Percentiles rank a stretch among this genome's conserved stretches.
Evolutionary conservation across 2,329 filamentous ascomycete species (phyloP).

Genomic region (Ascochyta fabae): DNA sequence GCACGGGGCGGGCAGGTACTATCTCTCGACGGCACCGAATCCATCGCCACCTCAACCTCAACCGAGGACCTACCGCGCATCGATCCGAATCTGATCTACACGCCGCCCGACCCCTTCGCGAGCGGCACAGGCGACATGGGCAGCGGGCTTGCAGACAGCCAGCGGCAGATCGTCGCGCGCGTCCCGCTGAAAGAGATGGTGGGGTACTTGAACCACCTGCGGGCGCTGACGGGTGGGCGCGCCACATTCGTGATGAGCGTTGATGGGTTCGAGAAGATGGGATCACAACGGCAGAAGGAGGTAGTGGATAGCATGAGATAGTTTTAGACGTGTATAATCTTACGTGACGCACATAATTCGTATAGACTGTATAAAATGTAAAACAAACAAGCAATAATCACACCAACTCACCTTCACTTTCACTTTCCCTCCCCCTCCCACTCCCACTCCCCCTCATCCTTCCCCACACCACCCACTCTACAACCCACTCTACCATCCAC

Average conservation of each 20-base stretch:
- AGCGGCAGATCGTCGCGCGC: slow-evolving; percentile 74
- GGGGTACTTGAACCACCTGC: slow-evolving; percentile 86
- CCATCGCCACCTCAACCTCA: slow-evolving; percentile 6
- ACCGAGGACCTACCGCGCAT: slow-evolving; percentile 57
- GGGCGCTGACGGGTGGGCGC: slow-evolving; percentile 86
- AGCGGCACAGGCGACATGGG: slow-evolving; percentile 30
- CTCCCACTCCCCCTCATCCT: no score
- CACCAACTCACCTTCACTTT: no score
- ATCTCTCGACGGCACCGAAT: slow-evolving; percentile 61
- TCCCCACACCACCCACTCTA: background rate
- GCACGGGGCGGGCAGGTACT: slow-evolving; percentile 76
- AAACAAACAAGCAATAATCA: background rate
- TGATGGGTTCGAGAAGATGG: slow-evolving; percentile 74
- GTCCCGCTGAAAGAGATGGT: slow-evolving; percentile 98
- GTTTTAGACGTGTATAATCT: slow-evolving; percentile 16
- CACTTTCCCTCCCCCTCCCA: no score
- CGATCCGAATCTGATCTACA: slow-evolving; percentile 78
- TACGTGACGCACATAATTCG: background rate
- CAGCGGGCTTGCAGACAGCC: slow-evolving; percentile 29
- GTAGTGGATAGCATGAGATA: slow-evolving; percentile 53
- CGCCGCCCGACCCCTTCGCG: slow-evolving; percentile 84
- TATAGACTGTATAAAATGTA: slow-evolving; percentile 6
- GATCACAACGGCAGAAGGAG: slow-evolving; percentile 63
- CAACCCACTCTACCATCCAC: no score
- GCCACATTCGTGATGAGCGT: slow-evolving; percentile 78